Percentiles rank a stretch among this genome's conserved stretches.
Conservation (phyloP, 306 rosid species). For the Vigna radiata region DNA sequence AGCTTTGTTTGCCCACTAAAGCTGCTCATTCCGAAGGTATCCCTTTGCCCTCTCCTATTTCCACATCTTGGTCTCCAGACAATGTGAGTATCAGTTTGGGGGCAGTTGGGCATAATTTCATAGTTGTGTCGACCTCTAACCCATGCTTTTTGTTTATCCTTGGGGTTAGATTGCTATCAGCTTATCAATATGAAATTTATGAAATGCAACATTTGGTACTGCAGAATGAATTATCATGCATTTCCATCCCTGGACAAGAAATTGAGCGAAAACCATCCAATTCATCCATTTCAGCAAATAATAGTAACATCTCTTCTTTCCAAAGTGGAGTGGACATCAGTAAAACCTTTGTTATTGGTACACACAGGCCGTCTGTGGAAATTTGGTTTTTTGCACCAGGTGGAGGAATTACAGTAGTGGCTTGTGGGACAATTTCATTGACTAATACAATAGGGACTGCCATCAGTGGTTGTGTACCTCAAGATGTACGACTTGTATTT, state of each 20-base stretch:
- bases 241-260: constrained; percentile 75
- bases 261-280: constrained; percentile 50
- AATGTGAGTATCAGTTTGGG: constrained; percentile 83
- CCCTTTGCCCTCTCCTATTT: constrained; percentile 74
- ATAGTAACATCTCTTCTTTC: constrained; percentile 51
- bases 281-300: constrained; percentile 48
- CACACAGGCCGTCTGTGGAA: constrained; percentile 93
- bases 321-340: constrained; percentile 57
- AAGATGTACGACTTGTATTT: constrained; percentile 87
- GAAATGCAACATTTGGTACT: constrained; percentile 78
- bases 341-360: constrained; percentile 81
- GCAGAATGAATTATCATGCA: constrained; percentile 87
- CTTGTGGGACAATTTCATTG: constrained; percentile 78
- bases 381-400: constrained; percentile 60
- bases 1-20: constrained; percentile 88
- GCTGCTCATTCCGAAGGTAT: constrained; percentile 82
- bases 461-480: constrained; percentile 88
- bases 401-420: constrained; percentile 67
- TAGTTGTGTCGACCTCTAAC: constrained; percentile 91
- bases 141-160: constrained; percentile 84
- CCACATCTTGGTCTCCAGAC: constrained; percentile 80
- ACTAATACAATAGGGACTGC: constrained; percentile 73
- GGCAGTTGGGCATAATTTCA: constrained; percentile 85
- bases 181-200: constrained; percentile 71
- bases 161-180: constrained; percentile 72